Percentiles rank a stretch among this genome's conserved stretches.
phyloP scores from a whole-genome alignment of 331 rosid genomes.

The Rhamnella rubrinervis region DNA sequence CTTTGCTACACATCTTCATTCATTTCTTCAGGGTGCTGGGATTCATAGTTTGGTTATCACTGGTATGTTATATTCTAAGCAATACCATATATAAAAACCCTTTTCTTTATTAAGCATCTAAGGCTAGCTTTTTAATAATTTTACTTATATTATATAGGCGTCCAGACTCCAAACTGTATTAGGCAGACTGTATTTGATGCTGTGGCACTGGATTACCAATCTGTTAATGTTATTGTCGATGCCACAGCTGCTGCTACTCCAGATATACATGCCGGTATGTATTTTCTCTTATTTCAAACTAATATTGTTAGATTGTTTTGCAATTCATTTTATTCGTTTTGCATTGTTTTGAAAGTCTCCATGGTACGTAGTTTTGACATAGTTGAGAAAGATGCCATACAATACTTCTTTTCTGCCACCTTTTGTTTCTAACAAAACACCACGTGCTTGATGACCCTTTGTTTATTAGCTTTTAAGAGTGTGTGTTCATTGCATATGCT shows the following conservation, averaged over 20 bases:
- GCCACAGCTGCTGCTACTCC: conserved; percentile 92
- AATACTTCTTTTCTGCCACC: too few species aligned
- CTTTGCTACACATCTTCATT: conserved; percentile 76
- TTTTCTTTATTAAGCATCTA: neutral
- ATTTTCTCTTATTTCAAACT: conserved; percentile 15
- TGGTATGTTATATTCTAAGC: conserved; percentile 45
- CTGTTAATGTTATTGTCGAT: conserved; percentile 65
- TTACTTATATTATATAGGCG: conserved; percentile 44
- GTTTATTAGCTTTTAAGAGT: too few species aligned
- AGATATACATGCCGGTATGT: conserved; percentile 64
- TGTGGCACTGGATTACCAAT: conserved; percentile 71
- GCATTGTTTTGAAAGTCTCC: neutral
- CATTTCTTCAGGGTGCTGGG: conserved; percentile 63
- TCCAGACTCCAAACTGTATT: conserved; percentile 96
- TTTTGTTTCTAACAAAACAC: too few species aligned
- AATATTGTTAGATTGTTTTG: neutral
- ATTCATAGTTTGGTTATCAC: conserved; percentile 60
- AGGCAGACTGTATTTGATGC: conserved; percentile 92
- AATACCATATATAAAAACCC: neutral
- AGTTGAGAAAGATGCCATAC: too few species aligned
- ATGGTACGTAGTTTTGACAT: too few species aligned
- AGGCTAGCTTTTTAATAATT: neutral
- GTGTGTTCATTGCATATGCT: too few species aligned
- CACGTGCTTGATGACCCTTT: too few species aligned
- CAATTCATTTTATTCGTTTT: neutral